Conservation (phyloP, 2,329 filamentous ascomycete genomes). For the Colletotrichum endophyticum region DNA sequence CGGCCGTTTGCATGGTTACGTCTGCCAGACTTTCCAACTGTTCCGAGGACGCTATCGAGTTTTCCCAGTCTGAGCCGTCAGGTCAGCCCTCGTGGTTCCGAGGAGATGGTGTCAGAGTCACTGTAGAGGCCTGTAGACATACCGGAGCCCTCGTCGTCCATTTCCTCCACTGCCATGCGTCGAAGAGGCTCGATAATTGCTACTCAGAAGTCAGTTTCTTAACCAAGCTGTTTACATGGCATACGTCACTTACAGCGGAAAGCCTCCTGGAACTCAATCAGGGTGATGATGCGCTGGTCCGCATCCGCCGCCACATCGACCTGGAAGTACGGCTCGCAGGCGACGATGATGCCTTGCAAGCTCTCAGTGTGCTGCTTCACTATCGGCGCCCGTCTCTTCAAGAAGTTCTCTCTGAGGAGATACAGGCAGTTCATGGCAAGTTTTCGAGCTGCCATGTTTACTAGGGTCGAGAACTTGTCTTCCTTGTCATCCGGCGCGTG, state of each 20-base stretch:
- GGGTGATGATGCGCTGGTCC: neutral
- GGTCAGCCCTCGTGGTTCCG: conserved; percentile 39
- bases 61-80: conserved; percentile 55
- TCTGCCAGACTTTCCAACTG: conserved; percentile 56
- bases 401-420: conserved; percentile 52
- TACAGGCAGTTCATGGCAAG: conserved; percentile 51
- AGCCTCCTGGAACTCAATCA: conserved; percentile 35
- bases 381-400: conserved; percentile 45
- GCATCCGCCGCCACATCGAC: neutral
- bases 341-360: conserved; percentile 47
- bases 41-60: conserved; percentile 59
- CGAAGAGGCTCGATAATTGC: conserved; percentile 54
- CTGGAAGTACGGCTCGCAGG: conserved; percentile 46
- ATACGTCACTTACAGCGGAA: conserved; percentile 39
- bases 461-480: conserved; percentile 31
- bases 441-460: conserved; percentile 38
- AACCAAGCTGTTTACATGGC: neutral
- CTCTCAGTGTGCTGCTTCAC: conserved; percentile 44
- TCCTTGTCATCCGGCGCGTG: conserved; percentile 27
- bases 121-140: conserved; percentile 41
- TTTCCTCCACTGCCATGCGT: conserved; percentile 59
- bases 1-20: conserved; percentile 45
- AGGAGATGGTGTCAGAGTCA: conserved; percentile 39
- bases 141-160: conserved; percentile 66
- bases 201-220: conserved; percentile 22